Evolutionary conservation across 192 early-diverging fungal genomes (phyloP).

Genomic region (Linnemannia zychae): DNA sequence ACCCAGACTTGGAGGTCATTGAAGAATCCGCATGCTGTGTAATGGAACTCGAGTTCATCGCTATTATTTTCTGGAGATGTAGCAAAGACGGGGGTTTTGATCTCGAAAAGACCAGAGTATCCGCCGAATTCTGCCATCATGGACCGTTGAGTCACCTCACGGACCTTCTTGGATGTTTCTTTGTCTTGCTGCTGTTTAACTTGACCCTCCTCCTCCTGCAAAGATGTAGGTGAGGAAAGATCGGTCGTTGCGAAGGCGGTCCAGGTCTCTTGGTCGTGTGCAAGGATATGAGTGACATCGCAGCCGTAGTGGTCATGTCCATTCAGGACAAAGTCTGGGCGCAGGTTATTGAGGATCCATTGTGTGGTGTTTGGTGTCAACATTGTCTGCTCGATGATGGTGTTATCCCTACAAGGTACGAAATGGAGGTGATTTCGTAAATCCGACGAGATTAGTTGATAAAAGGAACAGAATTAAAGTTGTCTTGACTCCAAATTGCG

Average conservation of each 20-base stretch:
- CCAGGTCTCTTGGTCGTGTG: background rate
- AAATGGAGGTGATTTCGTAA: background rate
- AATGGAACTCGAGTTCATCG: slow-evolving; percentile 57
- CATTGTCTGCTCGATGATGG: slow-evolving; percentile 70
- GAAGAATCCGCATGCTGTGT: slow-evolving; percentile 63
- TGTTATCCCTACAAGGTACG: slow-evolving; percentile 26
- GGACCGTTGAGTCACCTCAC: slow-evolving; percentile 73
- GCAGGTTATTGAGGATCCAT: slow-evolving; percentile 68
- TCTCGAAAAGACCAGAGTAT: slow-evolving; percentile 73
- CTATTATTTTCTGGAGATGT: background rate
- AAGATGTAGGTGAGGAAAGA: background rate
- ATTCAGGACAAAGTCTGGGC: slow-evolving; percentile 69
- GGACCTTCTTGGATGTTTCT: slow-evolving; percentile 5
- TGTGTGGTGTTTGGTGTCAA: slow-evolving; percentile 66
- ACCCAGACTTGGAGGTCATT: slow-evolving; percentile 61
- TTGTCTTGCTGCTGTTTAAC: background rate
- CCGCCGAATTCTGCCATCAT: slow-evolving; percentile 73
- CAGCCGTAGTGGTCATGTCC: slow-evolving; percentile 79
- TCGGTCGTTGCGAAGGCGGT: background rate
- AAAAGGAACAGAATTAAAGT: no score
- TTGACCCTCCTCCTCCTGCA: background rate
- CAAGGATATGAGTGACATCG: slow-evolving; percentile 57
- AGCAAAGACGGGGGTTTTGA: slow-evolving; percentile 8
- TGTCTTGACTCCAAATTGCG: no score
- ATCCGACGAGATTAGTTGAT: no score